Evolutionary conservation across 768 basidiomycete genomes (phyloP), one percentile per base, ranked within the genome.

Genomic region (Boletus reticulatus): DNA sequence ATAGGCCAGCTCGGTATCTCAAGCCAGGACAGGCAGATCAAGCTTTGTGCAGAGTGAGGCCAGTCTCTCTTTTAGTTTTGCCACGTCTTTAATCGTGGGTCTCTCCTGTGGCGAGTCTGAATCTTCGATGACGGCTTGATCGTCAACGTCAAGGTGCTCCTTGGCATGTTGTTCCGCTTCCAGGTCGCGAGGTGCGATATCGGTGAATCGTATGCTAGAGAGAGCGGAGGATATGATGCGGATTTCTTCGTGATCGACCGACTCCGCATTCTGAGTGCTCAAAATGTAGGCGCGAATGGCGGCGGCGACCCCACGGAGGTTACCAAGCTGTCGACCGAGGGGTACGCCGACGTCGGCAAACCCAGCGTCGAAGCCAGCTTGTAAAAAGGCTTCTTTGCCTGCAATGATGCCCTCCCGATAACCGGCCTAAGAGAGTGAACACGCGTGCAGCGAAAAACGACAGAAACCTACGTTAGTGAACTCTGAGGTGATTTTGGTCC

Each of bases 401-500:
- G 88, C 85, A 0, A 87, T 89, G 63, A 98, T 96, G 7, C 96
- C 96, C 73, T 98, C 95, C n/a, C 96, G 84, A 66, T 98, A 98
- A 3, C 96, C 96, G 16, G 84, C 84, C 96, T 97, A 36, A 11
- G 39, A 16, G 45, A 32, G 41, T 56, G 50, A 60, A 29, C 36
- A 27, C 4, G 43, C 22, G 44, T 46, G 20, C 11, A n/a, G 53
- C 42, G 36, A 19, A 20, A 47, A 9, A 20, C 7, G 43, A 51
- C 14, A 6, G 36, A 8, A 11, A 54, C 78, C 46, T 71, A 89
- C 89, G 63, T 87, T 89, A n/a, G 84, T 86, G 68, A 90, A 92
- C 36, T 84, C 81, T 1, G 78, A 77, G 1, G 87, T 81, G 50
- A 92, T 77, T 60, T 78, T 87, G 16, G 75, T 67, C 89, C 89